Conservation (phyloP, 441 rosid species). For the Gossypium davidsonii region DNA sequence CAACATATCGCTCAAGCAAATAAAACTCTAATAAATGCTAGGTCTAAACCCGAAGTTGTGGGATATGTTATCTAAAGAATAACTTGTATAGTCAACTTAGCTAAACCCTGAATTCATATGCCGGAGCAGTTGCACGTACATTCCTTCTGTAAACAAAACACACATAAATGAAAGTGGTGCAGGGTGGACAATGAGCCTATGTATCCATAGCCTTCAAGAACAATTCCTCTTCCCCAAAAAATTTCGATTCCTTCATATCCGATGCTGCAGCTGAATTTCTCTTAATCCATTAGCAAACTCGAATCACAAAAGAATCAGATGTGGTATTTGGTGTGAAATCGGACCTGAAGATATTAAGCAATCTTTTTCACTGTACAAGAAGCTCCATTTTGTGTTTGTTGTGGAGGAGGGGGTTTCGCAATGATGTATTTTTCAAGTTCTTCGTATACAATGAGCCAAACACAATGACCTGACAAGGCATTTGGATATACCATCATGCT, state of each 20-base stretch:
- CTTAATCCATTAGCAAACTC: slow-evolving; percentile 5
- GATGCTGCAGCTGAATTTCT: slow-evolving; percentile 5
- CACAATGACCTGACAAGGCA: slow-evolving; percentile 45
- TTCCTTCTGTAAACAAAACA: not conserved
- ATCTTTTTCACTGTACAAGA: slow-evolving; percentile 31
- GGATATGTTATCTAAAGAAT: too few relatives aligned
- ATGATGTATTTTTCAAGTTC: slow-evolving; percentile 35
- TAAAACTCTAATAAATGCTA: too few relatives aligned
- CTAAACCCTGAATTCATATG: not conserved
- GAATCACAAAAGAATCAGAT: slow-evolving; percentile 12
- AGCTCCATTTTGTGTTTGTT: slow-evolving; percentile 34
- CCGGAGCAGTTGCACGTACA: not conserved
- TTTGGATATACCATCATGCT: slow-evolving; percentile 13
- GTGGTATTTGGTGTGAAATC: slow-evolving; percentile 7
- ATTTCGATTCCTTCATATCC: slow-evolving; percentile 4
- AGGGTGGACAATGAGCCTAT: not conserved
- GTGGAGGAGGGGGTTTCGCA: slow-evolving; percentile 28
- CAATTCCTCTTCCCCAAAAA: not conserved
- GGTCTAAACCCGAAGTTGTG: not conserved
- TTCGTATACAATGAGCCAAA: slow-evolving; percentile 62
- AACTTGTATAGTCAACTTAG: too few relatives aligned
- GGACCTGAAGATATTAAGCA: slow-evolving; percentile 21
- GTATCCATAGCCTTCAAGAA: not conserved
- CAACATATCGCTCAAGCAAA: too few relatives aligned
- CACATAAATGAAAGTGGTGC: not conserved